These are phyloP conservation scores for Diutina mesorugosa DNA, from an alignment of 1,139 yeast species.

Conservation along the genomic window DNA sequence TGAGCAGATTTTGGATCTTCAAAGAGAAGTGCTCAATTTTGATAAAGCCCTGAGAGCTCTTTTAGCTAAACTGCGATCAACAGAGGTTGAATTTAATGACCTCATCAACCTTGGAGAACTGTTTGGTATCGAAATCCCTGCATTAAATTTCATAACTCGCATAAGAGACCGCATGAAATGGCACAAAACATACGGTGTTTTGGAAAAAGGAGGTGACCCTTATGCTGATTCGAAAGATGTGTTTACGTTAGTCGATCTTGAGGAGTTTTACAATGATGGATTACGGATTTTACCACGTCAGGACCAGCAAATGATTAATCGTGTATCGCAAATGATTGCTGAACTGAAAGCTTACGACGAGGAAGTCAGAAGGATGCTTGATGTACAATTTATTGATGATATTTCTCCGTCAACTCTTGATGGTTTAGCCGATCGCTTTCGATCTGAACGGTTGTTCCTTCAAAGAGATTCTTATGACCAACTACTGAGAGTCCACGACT, in stretches of 20 bases:
- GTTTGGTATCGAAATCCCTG: slow-evolving; percentile 44
- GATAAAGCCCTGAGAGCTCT: slow-evolving; percentile 34
- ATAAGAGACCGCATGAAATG: slow-evolving; percentile 38
- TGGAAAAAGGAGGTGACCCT: slow-evolving; percentile 30
- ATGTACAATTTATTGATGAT: slow-evolving; percentile 13
- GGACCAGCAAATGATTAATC: slow-evolving; percentile 13
- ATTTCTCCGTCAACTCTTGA: slow-evolving; percentile 14
- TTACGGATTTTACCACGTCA: slow-evolving; percentile 16
- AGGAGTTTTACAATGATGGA: slow-evolving; percentile 28
- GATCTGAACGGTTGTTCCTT: slow-evolving; percentile 15
- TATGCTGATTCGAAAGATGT: slow-evolving; percentile 16
- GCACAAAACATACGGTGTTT: slow-evolving; percentile 24
- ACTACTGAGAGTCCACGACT: slow-evolving; percentile 16
- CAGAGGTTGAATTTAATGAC: slow-evolving; percentile 29
- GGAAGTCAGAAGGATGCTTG: slow-evolving; percentile 13
- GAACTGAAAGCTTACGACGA: slow-evolving; percentile 18
- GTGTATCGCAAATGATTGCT: slow-evolving; percentile 14
- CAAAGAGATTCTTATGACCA: slow-evolving; percentile 14
- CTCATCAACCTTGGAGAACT: slow-evolving; percentile 41
- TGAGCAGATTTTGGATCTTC: slow-evolving; percentile 44
- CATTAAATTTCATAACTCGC: slow-evolving; percentile 34
- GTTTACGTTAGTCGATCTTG: slow-evolving; percentile 24
- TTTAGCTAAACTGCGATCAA: slow-evolving; percentile 13
- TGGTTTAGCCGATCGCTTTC: slow-evolving; percentile 7
- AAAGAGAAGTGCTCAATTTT: slow-evolving; percentile 40